Evolutionary conservation across 2,329 filamentous ascomycete species (phyloP).

Genomic region (Calonectria henricotiae): DNA sequence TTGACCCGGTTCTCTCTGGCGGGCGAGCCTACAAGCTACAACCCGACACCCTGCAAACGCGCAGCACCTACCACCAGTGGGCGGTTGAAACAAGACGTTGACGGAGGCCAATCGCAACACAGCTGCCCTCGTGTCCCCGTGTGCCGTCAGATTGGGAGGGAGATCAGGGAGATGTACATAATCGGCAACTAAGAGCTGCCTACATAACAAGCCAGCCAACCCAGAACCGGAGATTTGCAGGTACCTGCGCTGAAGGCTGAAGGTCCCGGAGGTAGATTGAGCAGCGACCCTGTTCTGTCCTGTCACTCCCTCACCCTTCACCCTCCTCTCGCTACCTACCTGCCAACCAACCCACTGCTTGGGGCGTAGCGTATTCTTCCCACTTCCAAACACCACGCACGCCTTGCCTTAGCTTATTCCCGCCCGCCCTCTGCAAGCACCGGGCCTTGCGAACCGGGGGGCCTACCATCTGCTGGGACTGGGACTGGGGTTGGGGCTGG

Average conservation of each 20-base stretch:
- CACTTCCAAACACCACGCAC: constrained; percentile 9
- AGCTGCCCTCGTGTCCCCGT: constrained; percentile 1
- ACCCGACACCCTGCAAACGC: constrained; percentile 17
- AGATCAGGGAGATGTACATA: constrained; percentile 13
- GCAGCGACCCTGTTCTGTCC: background rate
- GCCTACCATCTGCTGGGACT: constrained; percentile 17
- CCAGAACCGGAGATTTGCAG: background rate
- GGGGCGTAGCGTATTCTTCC: constrained; percentile 13
- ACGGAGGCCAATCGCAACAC: constrained; percentile 21
- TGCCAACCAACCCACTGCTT: background rate
- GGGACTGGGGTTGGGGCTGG: constrained; percentile 4
- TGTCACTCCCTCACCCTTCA: background rate
- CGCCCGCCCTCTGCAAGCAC: constrained; percentile 1
- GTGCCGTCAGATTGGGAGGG: constrained; percentile 10
- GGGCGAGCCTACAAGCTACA: constrained; percentile 8
- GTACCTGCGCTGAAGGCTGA: constrained; percentile 17
- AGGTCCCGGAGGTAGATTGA: constrained; percentile 3
- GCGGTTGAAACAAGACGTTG: constrained; percentile 5
- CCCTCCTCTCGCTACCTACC: background rate
- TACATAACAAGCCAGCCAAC: constrained; percentile 8
- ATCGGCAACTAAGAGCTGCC: constrained; percentile 9
- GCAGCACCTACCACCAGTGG: constrained; percentile 18
- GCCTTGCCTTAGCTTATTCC: constrained; percentile 18
- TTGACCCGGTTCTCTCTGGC: constrained; percentile 1
- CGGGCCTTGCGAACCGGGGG: constrained; percentile 16